These are phyloP conservation scores for Tylopilus cervinicoccineus DNA, from an alignment of 768 basidiomycete species.

Conservation along the genomic window DNA sequence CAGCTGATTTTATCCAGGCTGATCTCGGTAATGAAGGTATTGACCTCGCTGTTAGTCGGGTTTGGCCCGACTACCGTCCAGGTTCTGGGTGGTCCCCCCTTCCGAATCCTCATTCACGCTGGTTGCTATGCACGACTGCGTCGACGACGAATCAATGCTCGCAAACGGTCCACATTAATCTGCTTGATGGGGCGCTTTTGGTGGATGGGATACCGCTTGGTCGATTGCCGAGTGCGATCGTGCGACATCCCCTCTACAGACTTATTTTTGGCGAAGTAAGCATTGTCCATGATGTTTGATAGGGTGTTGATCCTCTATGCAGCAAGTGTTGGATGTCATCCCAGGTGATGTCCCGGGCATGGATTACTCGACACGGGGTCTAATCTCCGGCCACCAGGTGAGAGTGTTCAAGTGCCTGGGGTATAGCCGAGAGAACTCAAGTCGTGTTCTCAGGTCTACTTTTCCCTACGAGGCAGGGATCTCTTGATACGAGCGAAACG, in stretches of 20 bases:
- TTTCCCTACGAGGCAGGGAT: constrained; percentile 6
- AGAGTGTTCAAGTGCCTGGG: not conserved
- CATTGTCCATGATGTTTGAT: not conserved
- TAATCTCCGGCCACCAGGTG: constrained; percentile 18
- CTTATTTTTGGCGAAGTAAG: constrained; percentile 21
- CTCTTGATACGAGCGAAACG: not conserved
- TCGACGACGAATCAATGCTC: constrained; percentile 5
- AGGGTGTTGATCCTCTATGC: not conserved
- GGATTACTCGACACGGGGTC: constrained; percentile 21
- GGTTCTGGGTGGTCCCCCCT: constrained; percentile 20
- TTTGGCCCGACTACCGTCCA: constrained; percentile 27
- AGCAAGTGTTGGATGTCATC: constrained; percentile 20
- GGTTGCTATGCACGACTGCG: constrained; percentile 20
- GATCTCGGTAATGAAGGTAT: constrained; percentile 9
- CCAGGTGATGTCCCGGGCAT: constrained; percentile 25
- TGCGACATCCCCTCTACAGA: constrained; percentile 17
- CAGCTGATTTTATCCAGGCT: constrained; percentile 2
- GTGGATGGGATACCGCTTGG: constrained; percentile 26
- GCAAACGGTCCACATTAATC: constrained; percentile 21
- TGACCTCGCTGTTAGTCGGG: constrained; percentile 12
- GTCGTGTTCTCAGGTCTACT: constrained; percentile 16
- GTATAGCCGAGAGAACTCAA: not conserved
- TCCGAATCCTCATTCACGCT: constrained; percentile 12
- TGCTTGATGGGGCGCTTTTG: constrained; percentile 25
- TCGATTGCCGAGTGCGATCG: constrained; percentile 18